Base-by-base conservation (phyloP, 1,284 basidiomycete genomes). In the Calocybe gambosa region DNA sequence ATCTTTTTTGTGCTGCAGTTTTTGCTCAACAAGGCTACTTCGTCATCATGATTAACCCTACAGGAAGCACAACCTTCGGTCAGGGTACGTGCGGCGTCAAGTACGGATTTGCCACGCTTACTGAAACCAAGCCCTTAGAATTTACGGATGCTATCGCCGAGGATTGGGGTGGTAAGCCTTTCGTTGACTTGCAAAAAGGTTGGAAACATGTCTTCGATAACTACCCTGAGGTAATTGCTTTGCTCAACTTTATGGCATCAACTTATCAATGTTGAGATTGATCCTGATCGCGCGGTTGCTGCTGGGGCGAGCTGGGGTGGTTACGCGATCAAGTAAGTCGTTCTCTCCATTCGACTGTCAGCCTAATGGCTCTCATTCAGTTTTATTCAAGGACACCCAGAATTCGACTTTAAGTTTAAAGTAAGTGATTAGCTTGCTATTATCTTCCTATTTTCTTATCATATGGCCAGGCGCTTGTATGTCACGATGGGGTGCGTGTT, bases 361-460 rank as follows among this genome's bases (percentile, higher is more conserved):
- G 18, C 6, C 3, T 39, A 7, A 49, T 36, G 20, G 5, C 55
- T 29, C 51, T 19, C 26, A 43, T 47, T 5, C 46, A 95, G 93
- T 64, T 96, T 89, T 90, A 93, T 95, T 50, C 88, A 93, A 65
- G 89, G 92, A 0, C 90, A 95, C 64, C 91, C 93, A 12, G 86
- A 92, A 51, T 90, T 69, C 51, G 79, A 74, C 4, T 89, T 90
- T 60, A 77, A 78, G 19, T 95, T 96, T 75, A 94, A 93, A 61
- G 70, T 67, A 42, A 16, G 23, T 31, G 4, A 10, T 38, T 5
- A 37, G 21, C 15, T 39, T 1, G 6, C n/a, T 12, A 16, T 19
- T 13, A 25, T 38, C 26, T 10, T 6, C 7, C 15, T 15, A 15
- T 15, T 15, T 13, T 43, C 45, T 23, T 39, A 39, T 20, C 10